Evolutionary conservation across 129 eudicot genomes (phyloP), one percentile per base, ranked within the genome.

Genomic region (Flaveria linearis): DNA sequence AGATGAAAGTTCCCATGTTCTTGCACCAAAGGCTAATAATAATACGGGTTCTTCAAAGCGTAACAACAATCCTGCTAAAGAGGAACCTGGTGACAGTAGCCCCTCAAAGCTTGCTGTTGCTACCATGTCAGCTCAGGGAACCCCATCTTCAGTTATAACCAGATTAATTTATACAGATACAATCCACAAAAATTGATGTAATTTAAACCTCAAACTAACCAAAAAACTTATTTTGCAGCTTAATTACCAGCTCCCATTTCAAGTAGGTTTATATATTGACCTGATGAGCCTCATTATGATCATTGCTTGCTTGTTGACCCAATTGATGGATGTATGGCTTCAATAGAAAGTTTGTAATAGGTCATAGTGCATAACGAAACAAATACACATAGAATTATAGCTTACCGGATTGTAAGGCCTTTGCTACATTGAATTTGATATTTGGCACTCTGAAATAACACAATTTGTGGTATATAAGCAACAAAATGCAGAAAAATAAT

Each of bases 401-500:
- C n/a, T n/a, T n/a, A n/a, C n/a, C n/a, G 80, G 98, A 92, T 51
- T 88, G 96, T 82, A 92, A 79, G 53, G 88, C 98, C 86, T 92
- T 92, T 46, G 98, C 96, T 58, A 88, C 98, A 67, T 92, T 92
- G 64, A 92, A 92, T 62, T 92, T 92, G 78, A 92, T 90, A 84
- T 92, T 92, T 2, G 98, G 96, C 70, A 92, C 98, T 81, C 98
- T 92, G 82, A 15, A 76, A 55, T 55, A 87, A 60, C 16, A 47
- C 51, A 28, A 69, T 36, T 12, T 49, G n/a, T 10, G 30, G 64
- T 45, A 65, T 20, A 57, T 50, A 41, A 67, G 18, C 14, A 69
- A 63, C 8, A 28, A 5, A 61, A 41, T 0, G 25, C 30, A 57
- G 22, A 11, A 67, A 13, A 43, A 33, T 36, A 52, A n/a, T 12